Base-by-base conservation (phyloP, 441 rosid genomes). In the Cnidoscolus chayamansa region DNA sequence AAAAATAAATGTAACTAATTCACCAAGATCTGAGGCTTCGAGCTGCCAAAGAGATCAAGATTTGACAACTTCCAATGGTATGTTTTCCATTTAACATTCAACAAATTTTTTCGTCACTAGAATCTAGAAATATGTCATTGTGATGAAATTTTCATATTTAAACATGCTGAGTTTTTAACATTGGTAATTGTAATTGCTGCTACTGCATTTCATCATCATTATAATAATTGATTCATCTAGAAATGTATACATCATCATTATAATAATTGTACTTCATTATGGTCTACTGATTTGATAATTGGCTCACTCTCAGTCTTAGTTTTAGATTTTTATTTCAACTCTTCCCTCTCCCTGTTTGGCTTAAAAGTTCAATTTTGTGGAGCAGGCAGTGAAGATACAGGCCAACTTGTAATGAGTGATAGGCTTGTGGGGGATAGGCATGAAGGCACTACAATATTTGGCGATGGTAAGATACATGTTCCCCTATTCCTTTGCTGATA, bases 21-120 rank as follows among this genome's bases (percentile, higher is more conserved):
- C 97, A 74, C 91, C 90, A 32, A 79, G 80, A 78, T 87, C 96
- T 50, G 89, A 84, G 83, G 84, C 85, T 68, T 89, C 96, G 62
- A 88, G 88, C 85, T 80, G 85, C 79, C 84, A 81, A 69, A 90
- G 81, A 75, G 93, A 90, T 65, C 91, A 82, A 76, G 86, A 86
- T 73, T 51, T 79, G 81, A 76, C 76, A 67, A 63, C 83, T 65
- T 78, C 87, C 25, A 90, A 88, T 72, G 97, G 99, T 92, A 89
- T 71, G 86, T 62, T 49, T n/a, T 61, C 48, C 60, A 1, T 66
- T 16, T 70, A 30, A 15, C 16, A 49, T 30, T 11, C 17, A 3
- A 70, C 10, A 51, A 6, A 50, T 50, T 30, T 50, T 30, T 16
- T 32, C 35, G 45, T 16, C 51, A 58, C 65, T 43, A 50, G 10